phyloP scores from a whole-genome alignment of 139 green algal genomes.

The Chlorella sorokiniana region DNA sequence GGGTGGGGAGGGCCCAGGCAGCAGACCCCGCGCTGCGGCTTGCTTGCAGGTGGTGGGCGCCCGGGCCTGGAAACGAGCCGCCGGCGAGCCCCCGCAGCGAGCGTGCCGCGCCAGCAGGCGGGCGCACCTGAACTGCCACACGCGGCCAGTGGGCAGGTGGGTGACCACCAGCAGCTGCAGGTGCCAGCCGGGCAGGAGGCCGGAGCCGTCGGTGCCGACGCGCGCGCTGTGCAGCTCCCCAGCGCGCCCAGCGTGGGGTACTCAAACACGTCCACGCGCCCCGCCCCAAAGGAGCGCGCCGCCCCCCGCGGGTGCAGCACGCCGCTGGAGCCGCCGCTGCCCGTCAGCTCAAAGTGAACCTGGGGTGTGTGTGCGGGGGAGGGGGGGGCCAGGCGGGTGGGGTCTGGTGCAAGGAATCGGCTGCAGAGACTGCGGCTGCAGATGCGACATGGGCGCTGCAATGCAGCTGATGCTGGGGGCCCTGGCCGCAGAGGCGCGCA shows the following conservation, averaged over 20 bases:
- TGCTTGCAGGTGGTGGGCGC: background rate
- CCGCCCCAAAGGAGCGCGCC: slow-evolving; percentile 44
- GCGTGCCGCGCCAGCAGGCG: background rate
- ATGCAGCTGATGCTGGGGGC: too few relatives aligned
- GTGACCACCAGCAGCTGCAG: slow-evolving; percentile 65
- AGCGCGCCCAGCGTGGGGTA: slow-evolving; percentile 57
- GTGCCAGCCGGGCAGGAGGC: slow-evolving; percentile 71
- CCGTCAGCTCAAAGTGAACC: slow-evolving; percentile 79
- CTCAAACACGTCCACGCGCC: slow-evolving; percentile 57
- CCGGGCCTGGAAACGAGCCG: background rate
- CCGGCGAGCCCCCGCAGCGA: background rate
- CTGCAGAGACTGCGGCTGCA: background rate
- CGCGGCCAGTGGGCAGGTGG: slow-evolving; percentile 52
- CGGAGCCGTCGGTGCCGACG: slow-evolving; percentile 63
- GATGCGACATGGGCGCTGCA: background rate
- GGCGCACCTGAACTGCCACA: slow-evolving; percentile 50
- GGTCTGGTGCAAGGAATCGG: background rate
- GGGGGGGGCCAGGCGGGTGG: background rate
- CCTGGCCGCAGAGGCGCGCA: too few relatives aligned
- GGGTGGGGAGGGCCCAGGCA: background rate
- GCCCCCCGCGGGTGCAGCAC: slow-evolving; percentile 19
- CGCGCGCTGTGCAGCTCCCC: slow-evolving; percentile 50
- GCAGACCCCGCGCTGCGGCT: background rate
- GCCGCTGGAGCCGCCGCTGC: slow-evolving; percentile 61
- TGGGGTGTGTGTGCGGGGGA: slow-evolving; percentile 30